Base-by-base conservation (phyloP, 345 rosid species). In the Firmiana major region DNA sequence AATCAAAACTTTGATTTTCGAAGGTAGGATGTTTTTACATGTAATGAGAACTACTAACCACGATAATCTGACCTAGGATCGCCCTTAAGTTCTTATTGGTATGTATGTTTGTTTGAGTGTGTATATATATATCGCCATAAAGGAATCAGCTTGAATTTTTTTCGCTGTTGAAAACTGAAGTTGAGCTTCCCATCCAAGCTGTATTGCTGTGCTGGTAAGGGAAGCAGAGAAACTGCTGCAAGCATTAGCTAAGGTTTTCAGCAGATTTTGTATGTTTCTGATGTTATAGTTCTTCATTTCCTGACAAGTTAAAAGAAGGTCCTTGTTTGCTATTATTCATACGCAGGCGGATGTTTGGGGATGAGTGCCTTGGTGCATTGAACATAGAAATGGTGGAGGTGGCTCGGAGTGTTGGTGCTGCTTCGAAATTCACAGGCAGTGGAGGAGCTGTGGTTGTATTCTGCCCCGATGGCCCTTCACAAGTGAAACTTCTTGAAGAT, bases 361-460 rank as follows among this genome's bases (percentile, higher is more conserved):
- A 92, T 68, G 97, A 89, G 12, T 88, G 84, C 78, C 85, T 96
- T 5, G 97, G 97, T 63, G 86, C 82, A 15, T 21, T 91, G 73
- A 93, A 92, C 88, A 82, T 96, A 77, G 89, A 96, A 83, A 93
- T 96, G 98, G 97, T 93, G 87, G 97, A 92, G 79, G 83, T 92
- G 17, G 97, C 94, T 21, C 84, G 94, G 68, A 87, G 86, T 63
- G 84, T 89, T 16, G 97, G 97, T 4, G 95, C 97, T 68, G 91
- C 97, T 0, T 85, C 97, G 0, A 96, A 96, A 82, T 93, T 93
- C 80, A 96, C 99, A 0, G 97, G 98, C 73, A 96, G 99, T 60
- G 99, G 97, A 68, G 97, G 99, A 80, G 99, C 97, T 11, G 97
- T 91, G 74, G 91, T 96, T 76, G 98, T 81, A 9, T 93, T 83